Evolutionary conservation across 257 asterid genomes (phyloP).

Genomic region (Forsythia suspensa): DNA sequence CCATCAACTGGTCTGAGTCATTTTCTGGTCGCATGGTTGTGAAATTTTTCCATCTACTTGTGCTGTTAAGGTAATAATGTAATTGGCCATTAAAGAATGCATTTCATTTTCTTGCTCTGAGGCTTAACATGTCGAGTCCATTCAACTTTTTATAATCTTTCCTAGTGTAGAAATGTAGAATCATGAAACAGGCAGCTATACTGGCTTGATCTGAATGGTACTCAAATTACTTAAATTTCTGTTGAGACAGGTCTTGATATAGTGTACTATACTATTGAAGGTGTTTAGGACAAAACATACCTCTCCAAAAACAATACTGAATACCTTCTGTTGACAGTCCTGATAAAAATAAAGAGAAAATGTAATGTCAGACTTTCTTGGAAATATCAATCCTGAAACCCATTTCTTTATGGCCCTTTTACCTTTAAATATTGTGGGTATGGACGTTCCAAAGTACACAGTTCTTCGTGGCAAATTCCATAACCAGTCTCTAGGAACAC

Average conservation of each 20-base stretch:
- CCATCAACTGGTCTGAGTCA: background rate
- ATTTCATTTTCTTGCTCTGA: background rate
- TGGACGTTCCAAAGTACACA: constrained; percentile 95
- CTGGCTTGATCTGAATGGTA: background rate
- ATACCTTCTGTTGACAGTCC: constrained; percentile 81
- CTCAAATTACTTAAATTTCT: background rate
- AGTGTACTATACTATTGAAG: background rate
- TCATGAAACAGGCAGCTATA: background rate
- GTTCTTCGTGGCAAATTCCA: constrained; percentile 89
- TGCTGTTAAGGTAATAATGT: background rate
- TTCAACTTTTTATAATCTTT: background rate
- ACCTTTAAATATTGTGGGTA: constrained; percentile 93
- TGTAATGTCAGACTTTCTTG: constrained; percentile 19
- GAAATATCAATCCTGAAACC: constrained; percentile 10
- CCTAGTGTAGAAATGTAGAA: background rate
- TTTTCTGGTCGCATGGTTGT: background rate
- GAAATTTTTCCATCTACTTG: background rate
- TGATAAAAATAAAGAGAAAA: constrained; percentile 33
- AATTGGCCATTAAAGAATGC: background rate
- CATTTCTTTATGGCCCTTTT: constrained; percentile 20
- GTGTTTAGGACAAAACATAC: constrained; percentile 39
- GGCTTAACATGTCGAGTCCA: background rate
- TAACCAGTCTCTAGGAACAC: constrained; percentile 85
- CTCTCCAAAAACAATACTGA: constrained; percentile 97
- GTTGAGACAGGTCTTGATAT: background rate